Base-by-base conservation (phyloP, 1,284 basidiomycete genomes). In the Tranzscheliella williamsii region DNA sequence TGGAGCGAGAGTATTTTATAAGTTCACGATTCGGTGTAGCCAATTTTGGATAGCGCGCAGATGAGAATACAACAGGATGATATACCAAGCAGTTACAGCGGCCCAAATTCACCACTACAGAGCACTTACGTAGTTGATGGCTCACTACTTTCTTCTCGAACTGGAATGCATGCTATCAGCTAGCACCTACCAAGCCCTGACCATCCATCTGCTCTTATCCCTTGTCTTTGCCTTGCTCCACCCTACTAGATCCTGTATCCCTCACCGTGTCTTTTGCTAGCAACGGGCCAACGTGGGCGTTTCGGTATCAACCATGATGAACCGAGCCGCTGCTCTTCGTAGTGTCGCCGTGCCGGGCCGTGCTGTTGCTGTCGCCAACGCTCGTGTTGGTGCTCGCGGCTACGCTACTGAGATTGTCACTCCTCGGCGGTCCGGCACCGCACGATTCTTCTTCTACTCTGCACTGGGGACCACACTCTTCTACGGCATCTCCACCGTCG, bases 401-500 rank as follows among this genome's bases (percentile, higher is more conserved):
- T 64, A 64, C 27, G 61, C 50, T 17, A 58, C 55, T 17, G 61
- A 38, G 23, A 55, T 34, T 43, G 42, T 24, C 36, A 27, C 40
- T 45, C 65, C 30, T 35, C 42, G 47, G 11, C 31, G 53, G 29
- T 61, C 56, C 32, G 46, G 55, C 13, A 24, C 48, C 13, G 46
- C 63, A 24, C 61, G 69, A 30, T 52, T 75, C 30, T 23, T 75
- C 35, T 27, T 61, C 26, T 67, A 56, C 43, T 43, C 66, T 12
- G 53, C 64, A 15, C 40, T 60, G 6, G 64, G 60, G n/a, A 56
- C 53, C 20, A 57, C 60, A 22, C 29, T 71, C 30, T 76, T 77
- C 58, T 77, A 77, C 65, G 66, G 69, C 33, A 54, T 57, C 15
- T 75, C 72, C 15, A 67, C 64, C 22, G 51, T 67, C n/a, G 60